Conservation (phyloP, 768 basidiomycete genomes). For the Mycena indigotica region DNA sequence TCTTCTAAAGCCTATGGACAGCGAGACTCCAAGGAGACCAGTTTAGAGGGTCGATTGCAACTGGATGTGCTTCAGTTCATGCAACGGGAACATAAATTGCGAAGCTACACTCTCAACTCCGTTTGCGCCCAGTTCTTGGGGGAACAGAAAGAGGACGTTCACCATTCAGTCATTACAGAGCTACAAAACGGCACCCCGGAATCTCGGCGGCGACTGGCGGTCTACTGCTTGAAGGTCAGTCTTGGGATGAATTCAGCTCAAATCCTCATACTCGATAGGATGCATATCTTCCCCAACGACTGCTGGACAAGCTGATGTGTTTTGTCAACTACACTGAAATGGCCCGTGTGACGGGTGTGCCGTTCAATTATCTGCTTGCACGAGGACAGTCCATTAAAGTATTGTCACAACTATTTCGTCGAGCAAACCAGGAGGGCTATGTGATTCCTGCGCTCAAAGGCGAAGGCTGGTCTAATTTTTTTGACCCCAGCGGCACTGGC, state of each 20-base stretch:
- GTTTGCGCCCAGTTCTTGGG: slow-evolving; percentile 97
- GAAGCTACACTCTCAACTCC: slow-evolving; percentile 96
- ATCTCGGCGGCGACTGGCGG: slow-evolving; percentile 87
- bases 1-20: slow-evolving; percentile 97
- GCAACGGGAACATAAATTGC: slow-evolving; percentile 97
- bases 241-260: background rate
- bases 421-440: slow-evolving; percentile 90
- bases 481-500: background rate
- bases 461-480: slow-evolving; percentile 59
- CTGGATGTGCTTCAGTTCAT: slow-evolving; percentile 96
- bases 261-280: slow-evolving; percentile 54
- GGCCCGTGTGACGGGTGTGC: slow-evolving; percentile 99
- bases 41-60: slow-evolving; percentile 89
- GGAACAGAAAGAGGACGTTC: slow-evolving; percentile 99
- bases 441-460: slow-evolving; percentile 82
- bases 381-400: slow-evolving; percentile 99
- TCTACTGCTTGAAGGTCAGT: slow-evolving; percentile 93
- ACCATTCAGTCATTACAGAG: slow-evolving; percentile 97
- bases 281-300: slow-evolving; percentile 94
- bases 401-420: slow-evolving; percentile 91
- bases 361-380: slow-evolving; percentile 92
- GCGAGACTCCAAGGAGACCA: slow-evolving; percentile 93
- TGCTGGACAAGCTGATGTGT: slow-evolving; percentile 98
- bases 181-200: slow-evolving; percentile 96
- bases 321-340: slow-evolving; percentile 98